Conservation (phyloP, 225 moss, liverwort and hornwort species). For the Bryum argenteum region DNA sequence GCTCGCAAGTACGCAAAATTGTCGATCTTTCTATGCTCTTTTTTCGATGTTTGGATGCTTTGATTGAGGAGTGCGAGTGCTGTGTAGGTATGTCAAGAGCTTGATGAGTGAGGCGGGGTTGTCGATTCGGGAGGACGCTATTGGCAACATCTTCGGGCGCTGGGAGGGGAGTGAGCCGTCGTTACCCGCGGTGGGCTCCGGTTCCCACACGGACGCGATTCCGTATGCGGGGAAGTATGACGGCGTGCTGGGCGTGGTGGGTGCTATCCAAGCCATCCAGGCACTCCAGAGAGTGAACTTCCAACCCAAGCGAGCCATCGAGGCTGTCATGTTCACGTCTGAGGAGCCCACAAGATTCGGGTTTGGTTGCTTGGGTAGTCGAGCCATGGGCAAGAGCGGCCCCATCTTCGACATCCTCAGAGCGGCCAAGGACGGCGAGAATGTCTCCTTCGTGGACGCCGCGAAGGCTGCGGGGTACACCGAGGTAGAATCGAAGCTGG, state of each 20-base stretch:
- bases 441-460: slow-evolving; percentile 78
- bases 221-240: slow-evolving; percentile 93
- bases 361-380: slow-evolving; percentile 96
- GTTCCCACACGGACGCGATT: slow-evolving; percentile 90
- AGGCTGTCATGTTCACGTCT: slow-evolving; percentile 94
- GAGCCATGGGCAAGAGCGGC: slow-evolving; percentile 71
- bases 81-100: slow-evolving; percentile 69
- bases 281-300: slow-evolving; percentile 68
- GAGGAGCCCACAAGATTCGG: slow-evolving; percentile 99
- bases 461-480: slow-evolving; percentile 73
- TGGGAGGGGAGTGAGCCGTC: slow-evolving; percentile 74
- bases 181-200: slow-evolving; percentile 70
- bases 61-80: not conserved
- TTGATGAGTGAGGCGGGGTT: slow-evolving; percentile 76
- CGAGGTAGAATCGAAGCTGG: slow-evolving; percentile 54
- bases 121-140: slow-evolving; percentile 75
- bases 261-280: slow-evolving; percentile 79
- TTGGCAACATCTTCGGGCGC: slow-evolving; percentile 80
- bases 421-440: slow-evolving; percentile 59
- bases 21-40: too few species aligned
- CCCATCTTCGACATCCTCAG: slow-evolving; percentile 62
- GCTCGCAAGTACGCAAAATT: slow-evolving; percentile 77
- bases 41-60: not conserved
- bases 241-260: slow-evolving; percentile 85
- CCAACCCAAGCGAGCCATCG: slow-evolving; percentile 67